phyloP scores from a whole-genome alignment of 805 yeast genomes.

The Saturnispora diversa region DNA sequence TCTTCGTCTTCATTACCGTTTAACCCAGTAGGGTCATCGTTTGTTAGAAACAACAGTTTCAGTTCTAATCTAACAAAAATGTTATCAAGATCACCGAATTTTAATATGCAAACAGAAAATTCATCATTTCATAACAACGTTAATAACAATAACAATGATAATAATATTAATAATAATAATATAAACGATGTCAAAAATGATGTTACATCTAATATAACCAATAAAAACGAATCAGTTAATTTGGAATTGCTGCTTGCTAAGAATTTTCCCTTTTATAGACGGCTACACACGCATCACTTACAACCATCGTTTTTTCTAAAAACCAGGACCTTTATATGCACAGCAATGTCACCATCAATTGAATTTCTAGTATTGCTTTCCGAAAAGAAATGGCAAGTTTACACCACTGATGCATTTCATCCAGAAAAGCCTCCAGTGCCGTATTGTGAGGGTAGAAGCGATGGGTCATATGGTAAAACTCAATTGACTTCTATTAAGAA shows the following conservation, averaged over 20 bases:
- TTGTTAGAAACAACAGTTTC: not conserved
- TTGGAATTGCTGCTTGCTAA: constrained; percentile 65
- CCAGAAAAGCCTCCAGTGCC: constrained; percentile 46
- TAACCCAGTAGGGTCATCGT: not conserved
- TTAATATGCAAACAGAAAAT: constrained; percentile 11
- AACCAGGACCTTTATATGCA: constrained; percentile 42
- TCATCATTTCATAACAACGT: not conserved
- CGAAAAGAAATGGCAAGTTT: constrained; percentile 69
- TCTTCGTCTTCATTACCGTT: not conserved
- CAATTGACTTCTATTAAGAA: constrained; percentile 6
- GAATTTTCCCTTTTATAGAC: constrained; percentile 78
- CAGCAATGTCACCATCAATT: constrained; percentile 58
- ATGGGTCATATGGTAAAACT: constrained; percentile 56
- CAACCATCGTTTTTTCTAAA: constrained; percentile 42
- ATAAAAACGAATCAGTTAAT: too few relatives aligned
- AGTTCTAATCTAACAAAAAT: constrained; percentile 19
- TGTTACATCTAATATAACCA: constrained; percentile 12
- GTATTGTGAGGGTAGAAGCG: constrained; percentile 57
- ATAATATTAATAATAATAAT: too few relatives aligned
- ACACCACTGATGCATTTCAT: constrained; percentile 37
- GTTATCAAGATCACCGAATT: constrained; percentile 20
- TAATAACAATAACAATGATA: not conserved
- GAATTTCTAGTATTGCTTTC: constrained; percentile 57
- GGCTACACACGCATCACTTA: constrained; percentile 44
- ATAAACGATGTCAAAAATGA: too few relatives aligned